Conservation (phyloP, 148 eudicot genomes). For the Camellia japonica region DNA sequence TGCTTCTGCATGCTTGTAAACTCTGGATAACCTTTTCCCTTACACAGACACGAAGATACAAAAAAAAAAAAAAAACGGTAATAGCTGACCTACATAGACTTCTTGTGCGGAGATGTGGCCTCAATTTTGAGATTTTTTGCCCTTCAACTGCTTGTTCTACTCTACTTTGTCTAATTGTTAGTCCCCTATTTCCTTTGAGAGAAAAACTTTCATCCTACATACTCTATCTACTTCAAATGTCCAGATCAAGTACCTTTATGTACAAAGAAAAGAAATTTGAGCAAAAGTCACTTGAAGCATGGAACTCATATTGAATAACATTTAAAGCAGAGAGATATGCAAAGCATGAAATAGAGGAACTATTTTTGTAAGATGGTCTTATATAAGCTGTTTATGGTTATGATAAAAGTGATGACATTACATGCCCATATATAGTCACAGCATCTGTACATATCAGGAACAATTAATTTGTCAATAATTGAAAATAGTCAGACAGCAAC, state of each 20-base stretch:
- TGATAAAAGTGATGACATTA: too few relatives aligned
- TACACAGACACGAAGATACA: too few relatives aligned
- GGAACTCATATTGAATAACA: too few relatives aligned
- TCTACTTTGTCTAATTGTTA: background rate
- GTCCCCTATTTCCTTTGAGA: background rate
- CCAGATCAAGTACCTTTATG: background rate
- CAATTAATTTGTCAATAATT: too few relatives aligned
- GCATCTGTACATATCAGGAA: background rate
- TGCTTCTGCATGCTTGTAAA: background rate
- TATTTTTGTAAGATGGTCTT: background rate
- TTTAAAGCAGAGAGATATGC: background rate
- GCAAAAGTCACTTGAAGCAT: background rate
- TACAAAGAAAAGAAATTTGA: background rate
- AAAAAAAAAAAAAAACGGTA: too few relatives aligned
- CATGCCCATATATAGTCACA: too few relatives aligned
- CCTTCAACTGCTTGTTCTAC: background rate
- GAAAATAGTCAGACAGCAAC: background rate
- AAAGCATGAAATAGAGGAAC: background rate
- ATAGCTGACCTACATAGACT: background rate
- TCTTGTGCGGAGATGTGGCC: background rate
- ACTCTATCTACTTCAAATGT: background rate
- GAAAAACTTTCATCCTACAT: background rate
- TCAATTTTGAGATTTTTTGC: slow-evolving; percentile 1
- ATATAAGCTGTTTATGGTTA: background rate
- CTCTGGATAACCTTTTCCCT: background rate